Evolutionary conservation across 2,329 filamentous ascomycete genomes (phyloP), one percentile per base, ranked within the genome.

Genomic region (Hypomyces perniciosus): DNA sequence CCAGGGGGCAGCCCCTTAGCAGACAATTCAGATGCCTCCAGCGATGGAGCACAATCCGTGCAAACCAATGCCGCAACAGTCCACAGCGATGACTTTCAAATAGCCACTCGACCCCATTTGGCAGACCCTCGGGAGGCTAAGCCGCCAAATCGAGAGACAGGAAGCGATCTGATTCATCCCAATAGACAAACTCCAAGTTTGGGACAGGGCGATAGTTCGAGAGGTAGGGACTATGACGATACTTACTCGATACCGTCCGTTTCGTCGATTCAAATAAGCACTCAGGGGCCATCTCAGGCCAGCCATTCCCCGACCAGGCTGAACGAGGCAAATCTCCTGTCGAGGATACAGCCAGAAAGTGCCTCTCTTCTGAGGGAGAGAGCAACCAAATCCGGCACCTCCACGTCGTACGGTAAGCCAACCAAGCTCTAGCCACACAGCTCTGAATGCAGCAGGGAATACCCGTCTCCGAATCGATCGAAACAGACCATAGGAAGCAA

Each of bases 11-110:
- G 7, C 12, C 46, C 51, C 13, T 46, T 47, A 4, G 44, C 44
- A 30, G 34, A 27, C 20, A 44, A 44, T 26, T 33, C 45, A 28
- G 12, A 20, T 39, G 8, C 41, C 26, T 44, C 41, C 6, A 52
- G 43, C 37, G 46, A 52, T 8, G 55, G 54, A 29, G 27, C 34
- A 4, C 39, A 54, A 9, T 68, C 65, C 4, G 54, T 63, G 5
- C 52, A 50, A 26, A 67, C 64, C 4, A 60, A 62, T 35, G 55
- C 54, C 30, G 68, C 69, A 9, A 70, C 68, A 2, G 67, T 72
- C 4, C 62, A 65, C 38, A 69, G 62, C 29, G 67, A 72, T 33
- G 68, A 70, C 47, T 70, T 62, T 30, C 54, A 65, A 6, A 44
- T 58, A 5, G 35, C 50, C 5, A 30, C 55, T 13, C 47, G 49